Evolutionary conservation across 257 asterid genomes (phyloP), one percentile per base, ranked within the genome.

Genomic region (Rubia yunnanensis): DNA sequence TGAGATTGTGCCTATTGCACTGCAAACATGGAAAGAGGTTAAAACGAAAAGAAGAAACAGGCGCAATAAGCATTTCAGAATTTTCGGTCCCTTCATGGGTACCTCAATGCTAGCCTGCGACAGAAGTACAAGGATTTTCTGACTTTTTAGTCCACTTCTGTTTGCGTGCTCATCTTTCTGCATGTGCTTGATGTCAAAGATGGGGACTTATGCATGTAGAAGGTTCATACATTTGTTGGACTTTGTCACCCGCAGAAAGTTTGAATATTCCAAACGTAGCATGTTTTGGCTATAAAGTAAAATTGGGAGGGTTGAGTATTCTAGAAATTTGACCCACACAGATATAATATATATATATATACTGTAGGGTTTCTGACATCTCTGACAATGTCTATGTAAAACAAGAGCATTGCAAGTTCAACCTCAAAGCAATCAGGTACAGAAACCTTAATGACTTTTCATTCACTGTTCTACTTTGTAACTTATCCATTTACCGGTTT

Each of bases 1-100:
- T 17, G 63, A 58, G 36, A 72, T n/a, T n/a, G 58, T 58, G 71
- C 65, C 72, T 59, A 27, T 31, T 4, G 62, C 63, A 5, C 24
- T 24, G 62, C 38, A 23, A 53, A 10, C 32, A 20, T 34, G 22
- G 6, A 27, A 58, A 58, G 35, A 35, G 50, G 24, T 18, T 60
- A 55, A 59, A 39, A 52, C 55, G 28, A 66, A 23, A 11, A 65
- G 9, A 22, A 22, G 3, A 63, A 63, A 27, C 41, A 65, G 26
- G 32, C 4, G 30, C 64, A 60, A 1, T 9, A 7, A 18, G 48
- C 10, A 59, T 60, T 3, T 20, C 30, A 34, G 49, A 34, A 13
- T 32, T 32, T 3, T 32, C 0, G 14, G 48, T 34, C 48, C 48
- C 28, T 34, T 60, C 64, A 60, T 60, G 38, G 23, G 13, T 30